Conservation (phyloP, 106 monocot genomes). For the Narthecium ossifragum region DNA sequence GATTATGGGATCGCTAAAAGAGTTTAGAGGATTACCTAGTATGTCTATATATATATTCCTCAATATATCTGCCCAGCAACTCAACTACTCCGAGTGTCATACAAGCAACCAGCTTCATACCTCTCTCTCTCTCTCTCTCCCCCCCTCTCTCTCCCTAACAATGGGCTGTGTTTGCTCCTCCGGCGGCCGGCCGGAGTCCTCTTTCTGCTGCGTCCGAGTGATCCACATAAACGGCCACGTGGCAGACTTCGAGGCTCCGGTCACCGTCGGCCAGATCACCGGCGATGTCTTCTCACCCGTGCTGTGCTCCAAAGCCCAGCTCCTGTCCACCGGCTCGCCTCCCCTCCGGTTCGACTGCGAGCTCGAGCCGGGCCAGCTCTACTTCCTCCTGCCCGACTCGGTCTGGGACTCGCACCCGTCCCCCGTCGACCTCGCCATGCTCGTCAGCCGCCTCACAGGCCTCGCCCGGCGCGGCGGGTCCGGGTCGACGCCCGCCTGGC, state of each 20-base stretch:
- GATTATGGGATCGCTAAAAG: no score
- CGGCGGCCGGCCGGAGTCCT: no score
- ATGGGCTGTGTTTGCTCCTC: no score
- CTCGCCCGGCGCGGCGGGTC: conserved; percentile 28
- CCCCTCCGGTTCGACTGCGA: conserved; percentile 30
- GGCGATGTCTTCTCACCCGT: conserved; percentile 37
- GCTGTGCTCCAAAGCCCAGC: conserved; percentile 52
- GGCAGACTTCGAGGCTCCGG: conserved; percentile 44
- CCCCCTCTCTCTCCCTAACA: no score
- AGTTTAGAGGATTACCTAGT: no score
- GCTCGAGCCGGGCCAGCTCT: conserved; percentile 57
- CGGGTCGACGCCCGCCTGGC: not conserved
- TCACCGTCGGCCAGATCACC: conserved; percentile 45
- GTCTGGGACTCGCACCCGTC: conserved; percentile 46
- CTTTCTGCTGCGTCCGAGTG: conserved; percentile 53
- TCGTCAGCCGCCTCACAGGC: conserved; percentile 44
- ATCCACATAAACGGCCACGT: conserved; percentile 75
- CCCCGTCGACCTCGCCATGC: conserved; percentile 39
- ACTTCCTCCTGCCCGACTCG: conserved; percentile 67
- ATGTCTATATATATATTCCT: no score
- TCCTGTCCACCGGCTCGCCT: conserved; percentile 21
- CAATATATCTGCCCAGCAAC: no score
- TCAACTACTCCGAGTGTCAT: no score
- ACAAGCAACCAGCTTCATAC: no score
- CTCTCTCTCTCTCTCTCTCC: no score